These are phyloP conservation scores for Stephania cephalantha DNA, from an alignment of 164 flowering plant genomes.

Conservation along the genomic window DNA sequence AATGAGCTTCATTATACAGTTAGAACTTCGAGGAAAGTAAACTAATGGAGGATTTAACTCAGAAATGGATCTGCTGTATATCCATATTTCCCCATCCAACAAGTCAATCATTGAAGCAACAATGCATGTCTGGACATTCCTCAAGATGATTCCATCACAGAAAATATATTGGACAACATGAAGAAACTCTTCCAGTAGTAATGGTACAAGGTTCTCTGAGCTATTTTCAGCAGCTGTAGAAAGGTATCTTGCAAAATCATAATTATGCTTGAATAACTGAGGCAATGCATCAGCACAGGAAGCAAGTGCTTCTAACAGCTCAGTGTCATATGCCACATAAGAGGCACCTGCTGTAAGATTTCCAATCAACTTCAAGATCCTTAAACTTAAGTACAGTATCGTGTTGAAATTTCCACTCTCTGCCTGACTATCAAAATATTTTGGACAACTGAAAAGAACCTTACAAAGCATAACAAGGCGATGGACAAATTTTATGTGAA, in stretches of 20 bases:
- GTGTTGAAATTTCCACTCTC: conserved; percentile 26
- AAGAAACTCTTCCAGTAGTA: conserved; percentile 74
- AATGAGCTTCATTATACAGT: conserved; percentile 56
- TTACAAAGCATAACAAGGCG: conserved; percentile 54
- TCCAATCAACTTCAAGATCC: conserved; percentile 61
- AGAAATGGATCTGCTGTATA: conserved; percentile 37
- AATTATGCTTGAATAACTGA: conserved; percentile 40
- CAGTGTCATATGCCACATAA: conserved; percentile 44
- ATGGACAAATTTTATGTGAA: conserved; percentile 49
- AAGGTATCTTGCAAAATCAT: conserved; percentile 49
- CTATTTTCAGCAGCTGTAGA: conserved; percentile 44
- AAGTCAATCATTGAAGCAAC: conserved; percentile 56
- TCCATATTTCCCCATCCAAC: conserved; percentile 57
- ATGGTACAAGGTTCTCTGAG: conserved; percentile 47
- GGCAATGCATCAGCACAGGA: conserved; percentile 54
- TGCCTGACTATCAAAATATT: conserved; percentile 41
- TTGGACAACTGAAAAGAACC: conserved; percentile 35
- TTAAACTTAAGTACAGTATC: conserved; percentile 47
- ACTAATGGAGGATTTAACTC: conserved; percentile 57
- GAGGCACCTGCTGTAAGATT: conserved; percentile 42
- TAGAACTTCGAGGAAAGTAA: conserved; percentile 62
- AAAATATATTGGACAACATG: conserved; percentile 48
- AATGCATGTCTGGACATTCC: conserved; percentile 65
- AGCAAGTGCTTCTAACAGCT: conserved; percentile 53
- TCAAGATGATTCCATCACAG: conserved; percentile 42